Percentiles rank a stretch among this genome's conserved stretches.
These are phyloP conservation scores for Calonectria crousiana DNA, from an alignment of 2,329 filamentous ascomycete species.

Conservation along the genomic window DNA sequence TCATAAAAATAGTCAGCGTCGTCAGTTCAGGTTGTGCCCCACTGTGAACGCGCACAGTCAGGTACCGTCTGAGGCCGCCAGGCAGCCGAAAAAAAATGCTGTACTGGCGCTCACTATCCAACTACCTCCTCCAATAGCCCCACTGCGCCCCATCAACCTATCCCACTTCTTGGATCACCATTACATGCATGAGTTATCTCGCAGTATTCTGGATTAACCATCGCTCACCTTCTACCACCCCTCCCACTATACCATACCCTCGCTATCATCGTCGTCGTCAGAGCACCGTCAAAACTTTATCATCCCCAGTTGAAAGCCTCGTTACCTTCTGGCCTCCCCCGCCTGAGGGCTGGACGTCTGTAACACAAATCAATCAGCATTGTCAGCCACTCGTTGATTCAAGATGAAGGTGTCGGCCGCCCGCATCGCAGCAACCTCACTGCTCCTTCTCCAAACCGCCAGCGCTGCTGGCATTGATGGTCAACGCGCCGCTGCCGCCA, in stretches of 20 bases:
- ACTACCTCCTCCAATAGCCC: not conserved
- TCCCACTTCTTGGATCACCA: slow-evolving; percentile 5
- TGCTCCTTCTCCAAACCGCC: slow-evolving; percentile 44
- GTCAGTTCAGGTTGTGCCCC: not conserved
- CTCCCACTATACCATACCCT: not conserved
- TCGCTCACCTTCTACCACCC: not conserved
- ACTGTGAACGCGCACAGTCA: slow-evolving; percentile 14
- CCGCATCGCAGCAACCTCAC: slow-evolving; percentile 33
- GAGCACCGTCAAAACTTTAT: not conserved
- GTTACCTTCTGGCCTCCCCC: not conserved
- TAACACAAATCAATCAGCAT: not conserved
- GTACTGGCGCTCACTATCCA: not conserved
- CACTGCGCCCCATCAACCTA: not conserved
- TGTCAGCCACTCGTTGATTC: slow-evolving; percentile 1
- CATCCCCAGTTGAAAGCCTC: not conserved
- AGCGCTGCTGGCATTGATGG: slow-evolving; percentile 47
- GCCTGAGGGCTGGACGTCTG: not conserved
- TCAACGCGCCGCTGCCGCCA: slow-evolving; percentile 35
- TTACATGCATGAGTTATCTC: slow-evolving; percentile 7
- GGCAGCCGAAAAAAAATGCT: slow-evolving; percentile 11
- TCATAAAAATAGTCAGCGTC: slow-evolving; percentile 1
- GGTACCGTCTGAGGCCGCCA: slow-evolving; percentile 7
- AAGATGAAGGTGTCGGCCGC: slow-evolving; percentile 41
- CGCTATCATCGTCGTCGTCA: not conserved
- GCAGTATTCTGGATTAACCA: not conserved